phyloP scores from a whole-genome alignment of 805 yeast species.

The Teunomyces barrocoloradensis region DNA sequence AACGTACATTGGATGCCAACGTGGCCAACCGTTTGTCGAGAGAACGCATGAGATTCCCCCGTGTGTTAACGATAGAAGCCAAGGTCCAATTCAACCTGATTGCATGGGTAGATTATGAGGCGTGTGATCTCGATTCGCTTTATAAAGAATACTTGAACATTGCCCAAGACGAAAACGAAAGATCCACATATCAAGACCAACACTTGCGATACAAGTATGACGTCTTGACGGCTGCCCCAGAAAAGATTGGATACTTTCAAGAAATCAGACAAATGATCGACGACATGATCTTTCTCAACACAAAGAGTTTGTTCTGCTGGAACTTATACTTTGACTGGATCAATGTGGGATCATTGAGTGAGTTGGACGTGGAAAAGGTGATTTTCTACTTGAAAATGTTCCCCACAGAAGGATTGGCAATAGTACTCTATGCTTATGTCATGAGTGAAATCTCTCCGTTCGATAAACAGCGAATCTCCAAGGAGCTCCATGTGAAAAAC shows the following conservation, averaged over 20 bases:
- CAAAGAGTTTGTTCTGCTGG: slow-evolving; percentile 69
- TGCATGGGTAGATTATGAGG: slow-evolving; percentile 47
- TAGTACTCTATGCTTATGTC: slow-evolving; percentile 58
- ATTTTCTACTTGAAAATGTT: slow-evolving; percentile 55
- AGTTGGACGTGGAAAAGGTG: slow-evolving; percentile 46
- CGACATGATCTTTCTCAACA: slow-evolving; percentile 70
- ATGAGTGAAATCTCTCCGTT: slow-evolving; percentile 70
- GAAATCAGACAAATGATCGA: slow-evolving; percentile 57
- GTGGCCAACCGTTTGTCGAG: slow-evolving; percentile 42
- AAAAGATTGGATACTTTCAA: slow-evolving; percentile 31
- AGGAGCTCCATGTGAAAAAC: slow-evolving; percentile 14
- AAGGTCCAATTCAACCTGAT: slow-evolving; percentile 33
- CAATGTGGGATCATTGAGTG: slow-evolving; percentile 52
- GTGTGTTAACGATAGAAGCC: slow-evolving; percentile 41
- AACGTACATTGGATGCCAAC: slow-evolving; percentile 37
- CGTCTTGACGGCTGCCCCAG: slow-evolving; percentile 55
- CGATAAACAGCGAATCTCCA: slow-evolving; percentile 23
- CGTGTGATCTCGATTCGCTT: slow-evolving; percentile 51
- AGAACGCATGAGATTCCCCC: slow-evolving; percentile 49
- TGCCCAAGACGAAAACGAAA: slow-evolving; percentile 54
- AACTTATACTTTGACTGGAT: slow-evolving; percentile 67
- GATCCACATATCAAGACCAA: slow-evolving; percentile 60
- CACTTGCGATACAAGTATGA: slow-evolving; percentile 56
- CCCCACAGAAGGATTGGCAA: slow-evolving; percentile 60
- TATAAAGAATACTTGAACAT: slow-evolving; percentile 58